A percentile compares a stretch with the other conserved stretches of the same genome.
Conservation (phyloP, 768 basidiomycete genomes). For the Mycena amicta region DNA sequence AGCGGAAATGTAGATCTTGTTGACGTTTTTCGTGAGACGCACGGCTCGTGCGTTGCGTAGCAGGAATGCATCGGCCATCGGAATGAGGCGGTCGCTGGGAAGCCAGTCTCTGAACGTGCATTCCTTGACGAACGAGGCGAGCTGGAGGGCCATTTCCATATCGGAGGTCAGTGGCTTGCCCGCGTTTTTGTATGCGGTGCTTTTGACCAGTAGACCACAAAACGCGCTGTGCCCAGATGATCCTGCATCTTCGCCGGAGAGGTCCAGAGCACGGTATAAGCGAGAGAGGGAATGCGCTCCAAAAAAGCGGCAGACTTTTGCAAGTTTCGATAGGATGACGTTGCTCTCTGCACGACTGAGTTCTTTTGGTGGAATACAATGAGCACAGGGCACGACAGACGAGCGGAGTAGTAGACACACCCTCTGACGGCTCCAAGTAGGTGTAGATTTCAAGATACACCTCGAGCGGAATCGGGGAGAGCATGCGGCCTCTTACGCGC, state of each 20-base stretch:
- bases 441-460: constrained; percentile 46
- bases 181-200: neutral
- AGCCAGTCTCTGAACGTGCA: constrained; percentile 16
- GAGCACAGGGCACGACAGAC: too few species aligned
- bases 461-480: constrained; percentile 45
- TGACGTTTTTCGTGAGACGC: constrained; percentile 5
- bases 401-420: too few species aligned
- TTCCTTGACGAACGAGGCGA: constrained; percentile 8
- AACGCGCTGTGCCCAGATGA: neutral
- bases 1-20: constrained; percentile 2
- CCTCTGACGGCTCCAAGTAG: constrained; percentile 27
- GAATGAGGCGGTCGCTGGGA: neutral
- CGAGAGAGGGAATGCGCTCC: constrained; percentile 40
- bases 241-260: constrained; percentile 14
- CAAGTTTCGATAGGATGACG: constrained; percentile 32
- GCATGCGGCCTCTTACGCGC: neutral
- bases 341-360: constrained; percentile 22
- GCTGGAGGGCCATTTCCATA: neutral
- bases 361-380: too few species aligned
- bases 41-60: constrained; percentile 3
- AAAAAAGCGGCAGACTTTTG: constrained; percentile 47
- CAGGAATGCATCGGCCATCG: constrained; percentile 1
- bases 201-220: constrained; percentile 6
- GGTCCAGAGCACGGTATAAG: constrained; percentile 38
- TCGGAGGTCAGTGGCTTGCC: neutral